phyloP scores from a whole-genome alignment of 441 rosid genomes.

The Arabidopsis lyrata region DNA sequence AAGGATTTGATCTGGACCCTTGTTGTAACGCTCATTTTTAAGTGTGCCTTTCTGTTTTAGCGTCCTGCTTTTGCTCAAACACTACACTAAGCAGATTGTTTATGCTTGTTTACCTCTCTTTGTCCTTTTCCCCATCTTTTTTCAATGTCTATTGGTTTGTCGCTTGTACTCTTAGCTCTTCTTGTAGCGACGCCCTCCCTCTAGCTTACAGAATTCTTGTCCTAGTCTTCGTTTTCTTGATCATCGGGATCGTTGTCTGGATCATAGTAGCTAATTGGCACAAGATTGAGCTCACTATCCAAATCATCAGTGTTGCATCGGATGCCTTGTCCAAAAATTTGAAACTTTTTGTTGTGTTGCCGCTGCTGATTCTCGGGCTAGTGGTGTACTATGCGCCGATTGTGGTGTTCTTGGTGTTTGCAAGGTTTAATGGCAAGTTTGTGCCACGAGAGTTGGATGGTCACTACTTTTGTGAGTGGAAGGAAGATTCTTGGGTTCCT shows the following conservation, averaged over 20 bases:
- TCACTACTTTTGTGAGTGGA: conserved; percentile 74
- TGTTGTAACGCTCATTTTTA: conserved; percentile 64
- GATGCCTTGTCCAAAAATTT: conserved; percentile 77
- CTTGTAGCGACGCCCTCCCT: conserved; percentile 75
- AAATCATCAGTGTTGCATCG: conserved; percentile 75
- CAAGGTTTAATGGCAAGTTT: conserved; percentile 74
- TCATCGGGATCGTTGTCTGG: conserved; percentile 77
- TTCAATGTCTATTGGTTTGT: conserved; percentile 89
- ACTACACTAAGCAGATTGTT: conserved; percentile 80
- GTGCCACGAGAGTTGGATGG: conserved; percentile 58
- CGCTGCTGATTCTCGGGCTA: conserved; percentile 62
- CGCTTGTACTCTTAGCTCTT: conserved; percentile 73
- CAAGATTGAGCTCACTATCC: conserved; percentile 76
- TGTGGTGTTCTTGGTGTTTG: conserved; percentile 79
- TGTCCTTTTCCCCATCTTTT: conserved; percentile 64
- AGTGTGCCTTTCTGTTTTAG: conserved; percentile 74
- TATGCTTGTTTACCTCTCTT: conserved; percentile 80
- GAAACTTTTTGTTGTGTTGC: conserved; percentile 66
- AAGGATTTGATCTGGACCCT: conserved; percentile 70
- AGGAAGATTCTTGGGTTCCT: conserved; percentile 91
- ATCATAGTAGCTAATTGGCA: conserved; percentile 81
- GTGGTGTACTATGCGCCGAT: conserved; percentile 71
- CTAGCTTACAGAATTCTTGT: conserved; percentile 70
- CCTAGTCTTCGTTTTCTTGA: conserved; percentile 66
- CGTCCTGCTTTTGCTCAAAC: conserved; percentile 73